Percentiles rank a stretch among this genome's conserved stretches.
Evolutionary conservation across 2,329 filamentous ascomycete species (phyloP).

Genomic region (Grosmannia huntii): DNA sequence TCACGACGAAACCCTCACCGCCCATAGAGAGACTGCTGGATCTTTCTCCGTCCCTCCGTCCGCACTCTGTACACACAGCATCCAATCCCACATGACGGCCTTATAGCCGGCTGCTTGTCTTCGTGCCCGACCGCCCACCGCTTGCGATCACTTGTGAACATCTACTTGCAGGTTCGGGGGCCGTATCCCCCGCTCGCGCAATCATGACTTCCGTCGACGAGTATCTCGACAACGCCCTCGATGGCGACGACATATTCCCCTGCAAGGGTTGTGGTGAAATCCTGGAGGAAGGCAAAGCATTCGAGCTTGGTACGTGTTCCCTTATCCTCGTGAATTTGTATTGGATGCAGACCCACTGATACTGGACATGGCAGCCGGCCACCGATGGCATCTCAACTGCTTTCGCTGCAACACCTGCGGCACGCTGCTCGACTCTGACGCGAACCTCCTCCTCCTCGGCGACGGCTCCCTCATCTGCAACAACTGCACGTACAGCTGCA

Average conservation of each 20-base stretch:
- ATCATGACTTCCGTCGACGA: slow-evolving; percentile 43
- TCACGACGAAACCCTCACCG: neutral
- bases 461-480: slow-evolving; percentile 98
- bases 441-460: slow-evolving; percentile 89
- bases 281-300: slow-evolving; percentile 95
- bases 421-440: slow-evolving; percentile 93
- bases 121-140: neutral
- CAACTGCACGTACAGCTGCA: slow-evolving; percentile 98
- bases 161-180: slow-evolving; percentile 1
- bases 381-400: slow-evolving; percentile 97
- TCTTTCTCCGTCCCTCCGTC: neutral
- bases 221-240: slow-evolving; percentile 53
- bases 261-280: slow-evolving; percentile 97
- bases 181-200: neutral
- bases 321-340: neutral
- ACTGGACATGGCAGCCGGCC: slow-evolving; percentile 52
- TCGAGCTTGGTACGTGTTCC: slow-evolving; percentile 67
- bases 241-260: slow-evolving; percentile 71
- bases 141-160: neutral
- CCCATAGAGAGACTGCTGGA: neutral
- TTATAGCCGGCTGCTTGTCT: neutral
- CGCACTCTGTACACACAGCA: neutral
- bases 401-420: slow-evolving; percentile 95
- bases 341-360: neutral
- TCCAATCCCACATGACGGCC: slow-evolving; percentile 1